These are phyloP conservation scores for Kodamaea arcana DNA, from an alignment of 1,139 yeast genomes.

Conservation along the genomic window DNA sequence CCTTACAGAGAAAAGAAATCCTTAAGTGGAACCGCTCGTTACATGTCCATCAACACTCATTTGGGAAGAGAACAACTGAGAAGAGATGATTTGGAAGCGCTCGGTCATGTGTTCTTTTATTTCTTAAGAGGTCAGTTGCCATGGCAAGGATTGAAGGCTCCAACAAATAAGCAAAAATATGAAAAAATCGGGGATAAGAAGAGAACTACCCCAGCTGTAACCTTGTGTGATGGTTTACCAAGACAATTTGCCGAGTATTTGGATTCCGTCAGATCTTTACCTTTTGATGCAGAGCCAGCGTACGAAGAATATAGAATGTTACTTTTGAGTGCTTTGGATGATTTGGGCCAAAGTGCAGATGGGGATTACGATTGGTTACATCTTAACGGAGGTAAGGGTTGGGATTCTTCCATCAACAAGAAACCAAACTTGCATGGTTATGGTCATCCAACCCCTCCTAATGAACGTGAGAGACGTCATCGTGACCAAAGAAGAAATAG, in stretches of 20 bases:
- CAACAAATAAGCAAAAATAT: conserved; percentile 92
- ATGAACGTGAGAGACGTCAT: conserved; percentile 31
- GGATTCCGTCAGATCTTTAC: conserved; percentile 74
- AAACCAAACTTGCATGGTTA: conserved; percentile 91
- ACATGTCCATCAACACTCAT: conserved; percentile 97
- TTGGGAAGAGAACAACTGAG: conserved; percentile 94
- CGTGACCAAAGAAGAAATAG: conserved; percentile 42
- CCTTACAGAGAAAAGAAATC: conserved; percentile 95
- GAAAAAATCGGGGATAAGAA: conserved; percentile 96
- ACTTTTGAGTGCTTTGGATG: conserved; percentile 68
- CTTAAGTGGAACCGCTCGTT: conserved; percentile 93
- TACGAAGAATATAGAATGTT: conserved; percentile 78
- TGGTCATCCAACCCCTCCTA: conserved; percentile 58
- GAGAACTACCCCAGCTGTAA: conserved; percentile 75
- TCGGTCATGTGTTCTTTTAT: conserved; percentile 94
- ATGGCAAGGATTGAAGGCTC: conserved; percentile 99
- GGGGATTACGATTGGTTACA: conserved; percentile 95
- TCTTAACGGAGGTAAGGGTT: conserved; percentile 86
- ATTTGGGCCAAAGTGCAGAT: conserved; percentile 71
- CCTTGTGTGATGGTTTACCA: conserved; percentile 80
- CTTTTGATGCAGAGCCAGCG: conserved; percentile 93
- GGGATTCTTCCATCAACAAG: conserved; percentile 80
- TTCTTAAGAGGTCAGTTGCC: conserved; percentile 92
- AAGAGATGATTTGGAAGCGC: conserved; percentile 91
- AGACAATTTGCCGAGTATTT: conserved; percentile 83